Base-by-base conservation (phyloP, 2,329 filamentous ascomycete species). In the Colletotrichum simmondsii region DNA sequence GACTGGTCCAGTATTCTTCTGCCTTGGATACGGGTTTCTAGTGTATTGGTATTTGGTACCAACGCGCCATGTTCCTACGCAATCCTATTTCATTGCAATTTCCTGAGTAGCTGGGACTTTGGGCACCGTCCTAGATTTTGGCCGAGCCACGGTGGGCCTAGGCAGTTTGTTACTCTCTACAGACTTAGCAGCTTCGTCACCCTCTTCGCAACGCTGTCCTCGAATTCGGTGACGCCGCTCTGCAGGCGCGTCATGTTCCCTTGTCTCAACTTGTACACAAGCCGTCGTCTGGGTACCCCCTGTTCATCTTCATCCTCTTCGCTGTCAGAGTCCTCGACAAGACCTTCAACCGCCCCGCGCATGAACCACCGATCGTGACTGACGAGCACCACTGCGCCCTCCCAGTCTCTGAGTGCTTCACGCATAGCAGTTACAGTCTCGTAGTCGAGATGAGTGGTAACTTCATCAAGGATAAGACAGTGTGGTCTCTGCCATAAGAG, bases 361-460 rank as follows among this genome's bases (percentile, higher is more conserved):
- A 97, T 88, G 77, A 97, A 92, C 87, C 93, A 97, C 37, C 95
- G 87, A 80, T 97, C 94, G 83, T 97, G 95, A 46, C 91, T 95
- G 5, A 97, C 92, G 5, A 97, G 83, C 52, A 97, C 83, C 4
- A 97, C 88, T 0, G 94, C 94, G 0, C 94, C 94, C 68, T 91
- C 88, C 87, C 93, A 97, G 3, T 83, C 83, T 16, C 88, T 86
- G 74, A 97, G 80, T 2, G 92, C 92, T 28, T 89, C 86, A 1
- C 92, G 87, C 67, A 97, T 82, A 2, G 93, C 93, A 8, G 90
- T 89, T 28, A 96, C 93, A 0, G 93, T 96, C 82, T 97, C 91
- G 74, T 93, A 94, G 79, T 97, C 95, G 53, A 97, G 86, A 84
- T 97, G 95, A 1, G 94, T 96, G 7, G 94, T 97, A 28, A 95